phyloP scores from a whole-genome alignment of 2,329 filamentous ascomycete species.

The Ceratocystis colombiana region DNA sequence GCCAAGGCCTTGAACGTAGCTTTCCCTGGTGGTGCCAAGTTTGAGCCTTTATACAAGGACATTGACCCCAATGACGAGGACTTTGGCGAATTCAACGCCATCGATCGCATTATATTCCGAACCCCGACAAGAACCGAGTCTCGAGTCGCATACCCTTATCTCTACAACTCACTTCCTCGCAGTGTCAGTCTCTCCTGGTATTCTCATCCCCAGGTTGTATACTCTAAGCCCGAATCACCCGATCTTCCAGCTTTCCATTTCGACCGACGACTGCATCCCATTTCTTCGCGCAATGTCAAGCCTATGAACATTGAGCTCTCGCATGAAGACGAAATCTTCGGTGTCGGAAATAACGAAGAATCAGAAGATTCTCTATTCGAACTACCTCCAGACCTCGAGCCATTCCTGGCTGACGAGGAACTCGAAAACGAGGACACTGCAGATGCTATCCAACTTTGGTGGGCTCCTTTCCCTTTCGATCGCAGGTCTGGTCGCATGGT shows the following conservation, averaged over 20 bases:
- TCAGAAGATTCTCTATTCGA: constrained; percentile 74
- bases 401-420: constrained; percentile 82
- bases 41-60: constrained; percentile 96
- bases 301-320: constrained; percentile 87
- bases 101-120: constrained; percentile 97
- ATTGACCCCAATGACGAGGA: constrained; percentile 98
- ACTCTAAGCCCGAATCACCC: constrained; percentile 75
- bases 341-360: constrained; percentile 61
- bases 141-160: constrained; percentile 81
- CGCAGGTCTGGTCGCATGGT: constrained; percentile 92
- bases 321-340: constrained; percentile 91
- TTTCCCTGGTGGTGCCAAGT: constrained; percentile 91
- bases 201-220: constrained; percentile 86
- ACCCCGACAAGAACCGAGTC: constrained; percentile 92
- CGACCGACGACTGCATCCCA: constrained; percentile 94
- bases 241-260: constrained; percentile 95
- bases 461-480: constrained; percentile 95
- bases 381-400: constrained; percentile 67
- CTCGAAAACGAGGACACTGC: constrained; percentile 82
- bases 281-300: constrained; percentile 86
- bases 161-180: constrained; percentile 92
- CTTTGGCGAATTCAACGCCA: constrained; percentile 98
- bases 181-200: constrained; percentile 93
- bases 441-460: constrained; percentile 89
- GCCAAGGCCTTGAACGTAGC: constrained; percentile 96